Evolutionary conservation across 1,139 yeast genomes (phyloP), one percentile per base, ranked within the genome.

Genomic region (Suzukiozyma palmioleophila): DNA sequence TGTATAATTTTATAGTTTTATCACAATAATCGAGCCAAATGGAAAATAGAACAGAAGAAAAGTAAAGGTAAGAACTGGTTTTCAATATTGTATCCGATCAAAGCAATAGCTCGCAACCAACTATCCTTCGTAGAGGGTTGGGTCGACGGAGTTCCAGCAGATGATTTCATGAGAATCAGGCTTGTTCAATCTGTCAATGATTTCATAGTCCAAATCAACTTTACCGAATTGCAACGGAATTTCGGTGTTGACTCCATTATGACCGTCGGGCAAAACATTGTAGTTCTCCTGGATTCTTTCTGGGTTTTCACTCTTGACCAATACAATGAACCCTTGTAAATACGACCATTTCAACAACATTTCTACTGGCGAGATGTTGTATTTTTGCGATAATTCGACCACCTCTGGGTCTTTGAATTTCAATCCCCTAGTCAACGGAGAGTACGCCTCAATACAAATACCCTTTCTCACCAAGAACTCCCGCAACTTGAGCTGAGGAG

Each of bases 361-460:
- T 41, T 63, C 66, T 11, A 51, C 49, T 39, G 54, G 56, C 25
- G 57, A 39, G 22, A 61, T 41, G 4, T 49, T 48, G 43, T 43
- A 61, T 42, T 58, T 55, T 39, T 56, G 43, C 38, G 54, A 54
- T 48, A 63, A 54, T 10, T 44, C 57, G 33, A 59, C 49, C 41
- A 81, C 51, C 35, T 64, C 71, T 4, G 80, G 76, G 48, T 80
- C 83, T 39, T 69, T 59, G 18, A 79, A 54, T 50, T 77, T 74
- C 39, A 59, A 55, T 5, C 88, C 84, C 43, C 77, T 81, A 1
- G 86, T 80, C 52, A 83, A 66, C 11, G 95, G 84, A 3, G 86
- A 77, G 58, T 75, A 85, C 0, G 92, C 89, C 56, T 83, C 84
- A 8, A 79, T 73, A 6, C 69, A 58, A 27, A 84, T 69, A 18